A percentile compares a stretch with the other conserved stretches of the same genome.
Conservation (phyloP, 1,284 basidiomycete genomes). For the Inonotus obliquus region DNA sequence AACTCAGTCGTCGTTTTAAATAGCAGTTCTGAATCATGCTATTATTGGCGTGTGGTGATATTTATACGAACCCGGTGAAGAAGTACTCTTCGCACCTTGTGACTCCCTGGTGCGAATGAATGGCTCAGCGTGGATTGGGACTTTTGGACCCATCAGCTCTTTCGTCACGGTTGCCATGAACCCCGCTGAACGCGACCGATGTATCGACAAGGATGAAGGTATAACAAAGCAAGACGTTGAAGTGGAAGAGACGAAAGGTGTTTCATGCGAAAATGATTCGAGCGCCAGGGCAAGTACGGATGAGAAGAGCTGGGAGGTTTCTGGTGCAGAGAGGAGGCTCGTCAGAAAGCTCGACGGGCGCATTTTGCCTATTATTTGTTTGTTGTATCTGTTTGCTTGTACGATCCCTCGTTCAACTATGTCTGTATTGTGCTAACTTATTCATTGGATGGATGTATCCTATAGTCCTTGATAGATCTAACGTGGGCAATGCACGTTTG, state of each 20-base stretch:
- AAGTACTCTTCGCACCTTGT: not conserved
- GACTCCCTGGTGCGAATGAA: not conserved
- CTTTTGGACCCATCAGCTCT: not conserved
- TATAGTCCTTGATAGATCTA: conserved; percentile 67
- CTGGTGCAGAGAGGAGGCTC: conserved; percentile 48
- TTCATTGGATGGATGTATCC: not conserved
- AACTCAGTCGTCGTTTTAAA: not conserved
- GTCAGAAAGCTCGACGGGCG: conserved; percentile 62
- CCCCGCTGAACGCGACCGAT: not conserved
- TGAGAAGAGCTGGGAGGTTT: not conserved
- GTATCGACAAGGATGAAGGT: not conserved
- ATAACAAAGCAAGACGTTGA: not conserved
- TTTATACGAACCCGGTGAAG: not conserved
- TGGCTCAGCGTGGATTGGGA: not conserved
- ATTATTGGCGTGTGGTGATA: not conserved
- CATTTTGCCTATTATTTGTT: conserved; percentile 65
- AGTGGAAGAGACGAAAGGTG: not conserved
- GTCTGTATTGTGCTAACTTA: not conserved
- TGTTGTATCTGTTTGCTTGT: conserved; percentile 76
- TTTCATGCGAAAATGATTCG: not conserved
- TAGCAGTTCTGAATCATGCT: not conserved
- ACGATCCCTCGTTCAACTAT: conserved; percentile 26
- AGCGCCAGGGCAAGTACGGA: not conserved
- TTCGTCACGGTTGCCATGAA: not conserved
- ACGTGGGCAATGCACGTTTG: conserved; percentile 70